These are phyloP conservation scores for Claviceps digitariae DNA, from an alignment of 2,329 filamentous ascomycete genomes.

Conservation along the genomic window DNA sequence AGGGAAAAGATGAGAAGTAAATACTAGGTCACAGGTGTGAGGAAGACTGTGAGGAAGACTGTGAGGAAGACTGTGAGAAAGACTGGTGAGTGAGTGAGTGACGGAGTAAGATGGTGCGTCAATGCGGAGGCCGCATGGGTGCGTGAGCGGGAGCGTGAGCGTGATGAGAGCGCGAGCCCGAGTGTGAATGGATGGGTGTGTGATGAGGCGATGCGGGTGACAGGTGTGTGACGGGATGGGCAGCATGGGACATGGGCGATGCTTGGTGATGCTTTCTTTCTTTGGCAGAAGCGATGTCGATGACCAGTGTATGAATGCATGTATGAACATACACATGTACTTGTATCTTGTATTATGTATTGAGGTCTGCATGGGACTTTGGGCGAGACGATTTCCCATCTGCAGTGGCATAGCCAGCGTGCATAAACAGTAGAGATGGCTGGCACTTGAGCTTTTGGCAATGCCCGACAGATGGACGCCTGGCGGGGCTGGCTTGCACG, in stretches of 20 bases:
- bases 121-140: not conserved
- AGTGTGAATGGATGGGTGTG: not conserved
- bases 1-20: not conserved
- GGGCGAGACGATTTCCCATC: not conserved
- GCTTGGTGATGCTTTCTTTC: not conserved
- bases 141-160: not conserved
- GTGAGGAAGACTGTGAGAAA: too few species aligned
- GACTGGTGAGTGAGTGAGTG: not conserved
- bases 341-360: not conserved
- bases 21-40: not conserved
- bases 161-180: not conserved
- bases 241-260: not conserved
- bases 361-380: not conserved
- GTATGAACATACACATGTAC: not conserved
- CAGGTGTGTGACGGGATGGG: not conserved
- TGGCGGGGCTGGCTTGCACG: not conserved
- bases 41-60: too few species aligned
- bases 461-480: not conserved
- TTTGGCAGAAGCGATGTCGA: not conserved
- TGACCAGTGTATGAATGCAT: not conserved
- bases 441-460: not conserved
- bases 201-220: not conserved
- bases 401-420: not conserved
- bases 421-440: not conserved
- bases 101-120: not conserved